Base-by-base conservation (phyloP, 139 green algal genomes). In the Zygnema cylindricum region DNA sequence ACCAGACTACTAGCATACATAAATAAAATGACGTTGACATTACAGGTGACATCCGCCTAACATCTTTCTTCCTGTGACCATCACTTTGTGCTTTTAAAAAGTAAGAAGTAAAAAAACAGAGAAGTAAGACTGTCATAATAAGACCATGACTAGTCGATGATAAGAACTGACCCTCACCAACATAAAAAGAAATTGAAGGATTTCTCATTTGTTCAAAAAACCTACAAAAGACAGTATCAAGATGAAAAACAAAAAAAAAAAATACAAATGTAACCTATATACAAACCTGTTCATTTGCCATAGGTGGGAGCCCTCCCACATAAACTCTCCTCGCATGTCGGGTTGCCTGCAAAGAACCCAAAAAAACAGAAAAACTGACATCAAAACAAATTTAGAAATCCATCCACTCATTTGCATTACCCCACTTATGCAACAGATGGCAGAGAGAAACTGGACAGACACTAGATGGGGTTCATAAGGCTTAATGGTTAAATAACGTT, bases 291-390 rank as follows among this genome's bases (percentile, higher is more conserved):
- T 99, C 98, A 55, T 93, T 96, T 32, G 94, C 95, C 3, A 93
- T 95, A 35, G 96, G 95, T 0, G 97, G 97, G 69, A 99, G 91
- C 42, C 97, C 97, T 0, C 98, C 98, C 3, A 99, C 95, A 90
- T 99, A 99, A 69, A 99, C 94, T 11, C 98, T 93, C 22, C 97
- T 92, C 0, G 97, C 97, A 89, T 98, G 96, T 25, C 95, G 93
- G 1, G 96, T 99, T 36, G 87, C 87, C 39, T 91, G 87, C 16
- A n/a, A 38, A 87, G 25, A 87, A 23, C 42, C 21, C 16, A 22
- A 81, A 21, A 16, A 22, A 69, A 16, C 22, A 40, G 43, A 81
- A 23, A 22, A 43, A 16, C 22, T 73, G 57, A 73, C 57, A 73
- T 73, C 57, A 25, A 30, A 73, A 30, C 30, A 73, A 30, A 25